These are phyloP conservation scores for Conidiobolus incongruus DNA, from an alignment of 371 early-diverging fungal genomes.

Conservation along the genomic window DNA sequence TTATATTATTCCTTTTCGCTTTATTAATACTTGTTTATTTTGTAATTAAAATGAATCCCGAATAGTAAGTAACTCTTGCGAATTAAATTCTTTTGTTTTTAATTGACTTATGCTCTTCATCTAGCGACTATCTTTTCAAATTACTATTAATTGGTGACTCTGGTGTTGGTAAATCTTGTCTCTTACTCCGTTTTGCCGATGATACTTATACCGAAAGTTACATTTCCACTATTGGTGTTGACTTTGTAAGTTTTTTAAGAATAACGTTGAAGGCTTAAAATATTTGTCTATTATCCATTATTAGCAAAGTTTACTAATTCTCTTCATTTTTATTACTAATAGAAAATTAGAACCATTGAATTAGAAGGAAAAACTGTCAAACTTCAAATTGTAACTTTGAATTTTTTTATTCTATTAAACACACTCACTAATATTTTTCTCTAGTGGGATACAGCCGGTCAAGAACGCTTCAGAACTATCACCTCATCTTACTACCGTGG, in stretches of 20 bases:
- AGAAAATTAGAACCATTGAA: conserved; percentile 98
- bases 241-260: conserved; percentile 35
- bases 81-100: neutral
- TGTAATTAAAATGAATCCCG: conserved; percentile 8
- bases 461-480: conserved; percentile 98
- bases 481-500: conserved; percentile 97
- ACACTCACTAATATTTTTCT: neutral
- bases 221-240: conserved; percentile 98
- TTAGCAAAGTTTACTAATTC: neutral
- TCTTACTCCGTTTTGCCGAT: conserved; percentile 95
- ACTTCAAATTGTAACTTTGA: conserved; percentile 75
- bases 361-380: conserved; percentile 96
- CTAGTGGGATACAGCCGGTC: conserved; percentile 99
- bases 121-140: conserved; percentile 95
- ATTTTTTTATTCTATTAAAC: neutral
- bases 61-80: conserved; percentile 8
- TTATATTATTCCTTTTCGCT: neutral
- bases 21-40: neutral
- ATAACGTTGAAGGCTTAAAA: neutral
- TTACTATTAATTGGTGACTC: conserved; percentile 96
- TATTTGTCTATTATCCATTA: neutral
- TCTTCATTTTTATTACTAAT: conserved; percentile 6
- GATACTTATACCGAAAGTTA: conserved; percentile 95
- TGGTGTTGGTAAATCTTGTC: conserved; percentile 97
- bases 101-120: conserved; percentile 1